A percentile compares a stretch with the other conserved stretches of the same genome.
These are phyloP conservation scores for Leccinellum albellum DNA, from an alignment of 768 basidiomycete species.

Conservation along the genomic window DNA sequence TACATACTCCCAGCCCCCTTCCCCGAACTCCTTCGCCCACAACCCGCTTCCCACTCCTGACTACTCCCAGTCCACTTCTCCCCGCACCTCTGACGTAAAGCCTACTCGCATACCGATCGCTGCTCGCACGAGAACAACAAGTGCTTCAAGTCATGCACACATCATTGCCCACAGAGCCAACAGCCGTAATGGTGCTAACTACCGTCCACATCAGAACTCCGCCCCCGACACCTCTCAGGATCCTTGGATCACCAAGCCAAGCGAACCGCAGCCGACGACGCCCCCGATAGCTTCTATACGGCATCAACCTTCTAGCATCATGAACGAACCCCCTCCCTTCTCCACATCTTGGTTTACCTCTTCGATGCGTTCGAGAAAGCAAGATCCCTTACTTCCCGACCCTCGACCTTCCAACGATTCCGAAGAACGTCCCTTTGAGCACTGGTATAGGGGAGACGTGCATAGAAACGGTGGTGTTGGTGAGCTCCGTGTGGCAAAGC, in stretches of 20 bases:
- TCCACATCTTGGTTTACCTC: constrained; percentile 41
- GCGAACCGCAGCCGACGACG: constrained; percentile 28
- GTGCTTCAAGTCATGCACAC: constrained; percentile 39
- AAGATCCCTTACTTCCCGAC: constrained; percentile 32
- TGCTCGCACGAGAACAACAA: constrained; percentile 39
- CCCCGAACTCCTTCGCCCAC: constrained; percentile 30
- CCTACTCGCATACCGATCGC: constrained; percentile 49
- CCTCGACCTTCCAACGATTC: constrained; percentile 66
- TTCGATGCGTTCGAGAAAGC: constrained; percentile 36
- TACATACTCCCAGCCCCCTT: constrained; percentile 56
- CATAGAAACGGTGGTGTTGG: constrained; percentile 88
- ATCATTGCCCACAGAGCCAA: constrained; percentile 35
- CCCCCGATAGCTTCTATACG: constrained; percentile 34
- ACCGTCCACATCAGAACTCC: constrained; percentile 20
- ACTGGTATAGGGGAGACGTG: constrained; percentile 87
- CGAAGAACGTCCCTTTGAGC: constrained; percentile 80
- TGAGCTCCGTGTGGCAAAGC: constrained; percentile 68
- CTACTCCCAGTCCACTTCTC: constrained; percentile 40
- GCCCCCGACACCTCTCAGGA: constrained; percentile 31
- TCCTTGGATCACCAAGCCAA: constrained; percentile 28
- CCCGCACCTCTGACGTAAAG: constrained; percentile 39
- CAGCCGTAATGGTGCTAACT: constrained; percentile 31
- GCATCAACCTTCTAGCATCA: constrained; percentile 44
- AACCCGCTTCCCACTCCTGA: constrained; percentile 33
- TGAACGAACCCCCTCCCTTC: constrained; percentile 67